These are phyloP conservation scores for Fusarium sp. DNA, from an alignment of 2,329 filamentous ascomycete species.

Conservation along the genomic window DNA sequence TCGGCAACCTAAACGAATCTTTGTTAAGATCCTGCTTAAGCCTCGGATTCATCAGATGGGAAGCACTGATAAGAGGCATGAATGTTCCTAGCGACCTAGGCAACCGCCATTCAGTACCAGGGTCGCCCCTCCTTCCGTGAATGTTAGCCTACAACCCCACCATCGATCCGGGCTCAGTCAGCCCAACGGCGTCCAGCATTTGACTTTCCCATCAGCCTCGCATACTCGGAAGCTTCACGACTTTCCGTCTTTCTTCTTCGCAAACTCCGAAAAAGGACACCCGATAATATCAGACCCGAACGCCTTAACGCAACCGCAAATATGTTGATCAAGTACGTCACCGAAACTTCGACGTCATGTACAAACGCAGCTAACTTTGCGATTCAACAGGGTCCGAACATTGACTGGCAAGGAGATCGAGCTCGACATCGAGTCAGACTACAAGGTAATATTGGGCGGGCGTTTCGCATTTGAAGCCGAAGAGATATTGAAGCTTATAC, in stretches of 20 bases:
- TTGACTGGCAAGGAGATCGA: constrained; percentile 99
- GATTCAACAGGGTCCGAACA: constrained; percentile 81
- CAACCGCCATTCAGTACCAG: constrained; percentile 18
- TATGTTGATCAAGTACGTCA: constrained; percentile 65
- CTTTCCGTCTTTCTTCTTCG: not conserved
- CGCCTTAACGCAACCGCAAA: constrained; percentile 24
- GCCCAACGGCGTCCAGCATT: constrained; percentile 27
- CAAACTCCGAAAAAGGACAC: not conserved
- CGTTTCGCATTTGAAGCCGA: not conserved
- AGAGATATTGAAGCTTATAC: not conserved
- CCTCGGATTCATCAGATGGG: not conserved
- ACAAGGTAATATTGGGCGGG: constrained; percentile 73
- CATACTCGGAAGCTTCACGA: constrained; percentile 24
- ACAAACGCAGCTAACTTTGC: constrained; percentile 36
- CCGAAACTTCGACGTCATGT: constrained; percentile 15
- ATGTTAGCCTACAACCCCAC: constrained; percentile 40
- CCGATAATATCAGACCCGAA: constrained; percentile 4
- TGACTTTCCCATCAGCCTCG: constrained; percentile 40
- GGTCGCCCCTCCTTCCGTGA: constrained; percentile 37
- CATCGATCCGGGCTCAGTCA: constrained; percentile 40
- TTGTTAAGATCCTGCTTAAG: not conserved
- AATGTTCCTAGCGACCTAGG: not conserved
- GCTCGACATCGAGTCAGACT: constrained; percentile 93
- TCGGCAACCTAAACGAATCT: not conserved
- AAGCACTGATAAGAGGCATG: not conserved